These are phyloP conservation scores for Fraxinus quadrangulata DNA, from an alignment of 257 asterid genomes.

Conservation along the genomic window DNA sequence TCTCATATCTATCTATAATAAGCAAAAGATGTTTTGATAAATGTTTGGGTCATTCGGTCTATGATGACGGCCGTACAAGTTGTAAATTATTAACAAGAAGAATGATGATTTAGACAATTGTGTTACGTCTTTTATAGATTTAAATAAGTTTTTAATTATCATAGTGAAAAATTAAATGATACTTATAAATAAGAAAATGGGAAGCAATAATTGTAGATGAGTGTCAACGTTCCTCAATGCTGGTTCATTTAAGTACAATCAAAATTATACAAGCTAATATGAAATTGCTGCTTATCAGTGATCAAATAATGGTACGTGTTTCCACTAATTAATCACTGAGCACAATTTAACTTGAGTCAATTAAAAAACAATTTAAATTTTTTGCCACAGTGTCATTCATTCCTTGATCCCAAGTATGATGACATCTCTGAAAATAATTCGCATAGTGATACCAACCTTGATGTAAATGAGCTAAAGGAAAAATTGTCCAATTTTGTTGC, in stretches of 20 bases:
- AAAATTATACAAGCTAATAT: conserved; percentile 31
- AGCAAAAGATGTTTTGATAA: background rate
- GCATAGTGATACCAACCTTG: conserved; percentile 24
- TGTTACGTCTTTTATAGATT: too few species aligned
- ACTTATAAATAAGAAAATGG: conserved; percentile 3
- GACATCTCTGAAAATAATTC: conserved; percentile 11
- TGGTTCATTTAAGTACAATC: conserved; percentile 15
- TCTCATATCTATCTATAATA: background rate
- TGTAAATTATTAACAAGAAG: background rate
- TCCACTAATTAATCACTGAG: background rate
- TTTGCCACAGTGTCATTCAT: too few species aligned
- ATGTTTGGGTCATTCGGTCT: background rate
- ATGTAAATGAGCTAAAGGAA: conserved; percentile 28
- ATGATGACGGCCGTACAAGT: background rate
- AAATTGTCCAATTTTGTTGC: conserved; percentile 27
- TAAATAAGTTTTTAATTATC: too few species aligned
- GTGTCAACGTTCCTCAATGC: conserved; percentile 27
- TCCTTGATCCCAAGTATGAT: conserved; percentile 33
- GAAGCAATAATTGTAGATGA: conserved; percentile 37
- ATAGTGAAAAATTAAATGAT: too few species aligned
- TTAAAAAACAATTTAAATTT: too few species aligned
- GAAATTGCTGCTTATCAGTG: conserved; percentile 31
- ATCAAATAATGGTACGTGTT: conserved; percentile 26
- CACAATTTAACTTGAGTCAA: too few species aligned
- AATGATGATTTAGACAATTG: too few species aligned